Conservation (phyloP, 2,329 filamentous ascomycete species). For the Stenocarpella maydis region DNA sequence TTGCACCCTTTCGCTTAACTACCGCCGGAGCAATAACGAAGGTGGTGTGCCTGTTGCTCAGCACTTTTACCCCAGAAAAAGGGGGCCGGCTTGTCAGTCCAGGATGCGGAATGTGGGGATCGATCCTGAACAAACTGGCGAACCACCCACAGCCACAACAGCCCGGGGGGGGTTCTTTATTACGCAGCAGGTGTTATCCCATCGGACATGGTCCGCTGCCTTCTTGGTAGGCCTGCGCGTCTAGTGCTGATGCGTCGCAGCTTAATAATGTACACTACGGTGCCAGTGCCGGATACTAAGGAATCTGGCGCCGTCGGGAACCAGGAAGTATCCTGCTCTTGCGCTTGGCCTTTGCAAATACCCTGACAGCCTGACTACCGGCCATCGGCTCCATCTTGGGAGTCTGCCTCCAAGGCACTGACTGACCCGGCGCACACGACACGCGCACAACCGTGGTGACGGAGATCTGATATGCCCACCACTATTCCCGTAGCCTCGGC, state of each 20-base stretch:
- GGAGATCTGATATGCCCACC: constrained; percentile 25
- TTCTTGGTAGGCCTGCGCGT: constrained; percentile 18
- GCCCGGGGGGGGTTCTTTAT: neutral
- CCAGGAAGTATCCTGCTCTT: constrained; percentile 3
- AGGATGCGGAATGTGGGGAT: constrained; percentile 22
- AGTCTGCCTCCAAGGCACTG: neutral
- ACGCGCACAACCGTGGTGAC: neutral
- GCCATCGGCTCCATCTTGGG: neutral
- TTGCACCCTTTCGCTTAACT: neutral
- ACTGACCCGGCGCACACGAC: neutral
- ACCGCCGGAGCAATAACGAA: neutral
- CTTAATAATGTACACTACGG: constrained; percentile 1
- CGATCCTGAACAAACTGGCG: constrained; percentile 7
- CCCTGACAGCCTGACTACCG: constrained; percentile 5
- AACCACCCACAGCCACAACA: neutral
- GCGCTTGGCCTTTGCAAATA: neutral
- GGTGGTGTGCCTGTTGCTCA: neutral
- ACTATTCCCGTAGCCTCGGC: constrained; percentile 11
- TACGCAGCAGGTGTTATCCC: constrained; percentile 4
- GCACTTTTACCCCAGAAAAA: constrained; percentile 12
- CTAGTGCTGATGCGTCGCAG: constrained; percentile 24
- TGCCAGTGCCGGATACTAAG: constrained; percentile 14
- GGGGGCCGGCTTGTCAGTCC: neutral
- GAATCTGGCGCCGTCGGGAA: constrained; percentile 4
- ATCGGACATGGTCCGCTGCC: constrained; percentile 25